Evolutionary conservation across 345 rosid species (phyloP), one percentile per base, ranked within the genome.

Genomic region (Combretum micranthum): DNA sequence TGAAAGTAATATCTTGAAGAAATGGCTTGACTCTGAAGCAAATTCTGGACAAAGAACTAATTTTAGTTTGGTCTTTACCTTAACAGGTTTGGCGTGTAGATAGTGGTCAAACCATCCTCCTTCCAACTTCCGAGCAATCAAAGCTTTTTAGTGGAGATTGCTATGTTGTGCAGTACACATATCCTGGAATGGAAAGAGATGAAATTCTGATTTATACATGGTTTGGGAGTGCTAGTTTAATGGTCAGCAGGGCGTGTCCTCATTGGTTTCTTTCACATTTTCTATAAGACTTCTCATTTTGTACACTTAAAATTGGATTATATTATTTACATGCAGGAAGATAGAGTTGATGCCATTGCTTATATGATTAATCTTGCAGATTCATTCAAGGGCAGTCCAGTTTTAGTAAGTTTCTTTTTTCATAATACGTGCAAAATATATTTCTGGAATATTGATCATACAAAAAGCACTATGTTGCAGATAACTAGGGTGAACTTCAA

Each of bases 91-190:
- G 91, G 88, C 80, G 70, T 56, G 84, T 83, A 57, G 73, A 81
- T 72, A 85, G 80, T 43, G 76, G 68, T 42, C 82, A 84, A 44
- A 52, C 70, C 73, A 70, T 54, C 53, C 85, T 73, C 60, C 48
- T 84, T 71, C 77, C 85, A 51, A 73, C 47, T 75, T 60, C 76
- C 59, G 90, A 86, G 50, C 92, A 84, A 69, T 64, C 66, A 60
- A 90, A 81, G 83, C 77, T 90, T 63, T 84, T 43, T 64, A 76
- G 76, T 61, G 92, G 95, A 20, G 86, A 90, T 72, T 90, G 95
- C 80, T 90, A 84, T 55, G 55, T 90, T 64, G 66, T 77, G 67
- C 79, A 81, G 64, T 83, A 86, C 67, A 74, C 80, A 56, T 90
- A 81, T 62, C 58, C 80, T 52, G 76, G 65, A 20, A 56, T 72